Evolutionary conservation across 2,329 filamentous ascomycete genomes (phyloP).

Genomic region (Diaporthe ilicicola): DNA sequence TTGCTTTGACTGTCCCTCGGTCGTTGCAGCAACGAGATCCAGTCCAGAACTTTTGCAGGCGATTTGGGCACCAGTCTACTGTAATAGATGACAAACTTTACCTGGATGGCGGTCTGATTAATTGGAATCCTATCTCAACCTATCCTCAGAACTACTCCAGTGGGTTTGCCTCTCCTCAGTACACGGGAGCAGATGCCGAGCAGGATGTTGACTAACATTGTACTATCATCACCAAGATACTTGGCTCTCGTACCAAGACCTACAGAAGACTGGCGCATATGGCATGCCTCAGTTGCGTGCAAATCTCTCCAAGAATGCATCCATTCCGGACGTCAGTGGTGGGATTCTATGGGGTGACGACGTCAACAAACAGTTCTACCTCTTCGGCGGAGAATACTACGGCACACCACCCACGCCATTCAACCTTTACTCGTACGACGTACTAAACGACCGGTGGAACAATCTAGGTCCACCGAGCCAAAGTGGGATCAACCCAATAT

Average conservation of each 20-base stretch:
- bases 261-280: constrained; percentile 53
- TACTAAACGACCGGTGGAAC: constrained; percentile 64
- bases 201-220: not conserved
- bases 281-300: constrained; percentile 62
- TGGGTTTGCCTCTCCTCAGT: constrained; percentile 44
- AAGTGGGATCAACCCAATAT: constrained; percentile 53
- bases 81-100: constrained; percentile 67
- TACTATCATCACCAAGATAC: constrained; percentile 49
- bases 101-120: constrained; percentile 68
- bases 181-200: not conserved
- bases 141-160: constrained; percentile 64
- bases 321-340: constrained; percentile 58
- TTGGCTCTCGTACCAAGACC: constrained; percentile 65
- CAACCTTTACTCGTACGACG: constrained; percentile 65
- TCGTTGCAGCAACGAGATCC: constrained; percentile 55
- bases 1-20: constrained; percentile 19
- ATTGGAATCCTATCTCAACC: constrained; percentile 59
- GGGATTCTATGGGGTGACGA: constrained; percentile 66
- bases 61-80: constrained; percentile 67
- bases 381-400: constrained; percentile 67
- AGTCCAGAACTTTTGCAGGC: constrained; percentile 61
- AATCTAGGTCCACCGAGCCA: constrained; percentile 49
- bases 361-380: constrained; percentile 69
- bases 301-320: constrained; percentile 66
- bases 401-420: constrained; percentile 53